Conservation (phyloP, 768 basidiomycete genomes). For the Boletus insuetus region DNA sequence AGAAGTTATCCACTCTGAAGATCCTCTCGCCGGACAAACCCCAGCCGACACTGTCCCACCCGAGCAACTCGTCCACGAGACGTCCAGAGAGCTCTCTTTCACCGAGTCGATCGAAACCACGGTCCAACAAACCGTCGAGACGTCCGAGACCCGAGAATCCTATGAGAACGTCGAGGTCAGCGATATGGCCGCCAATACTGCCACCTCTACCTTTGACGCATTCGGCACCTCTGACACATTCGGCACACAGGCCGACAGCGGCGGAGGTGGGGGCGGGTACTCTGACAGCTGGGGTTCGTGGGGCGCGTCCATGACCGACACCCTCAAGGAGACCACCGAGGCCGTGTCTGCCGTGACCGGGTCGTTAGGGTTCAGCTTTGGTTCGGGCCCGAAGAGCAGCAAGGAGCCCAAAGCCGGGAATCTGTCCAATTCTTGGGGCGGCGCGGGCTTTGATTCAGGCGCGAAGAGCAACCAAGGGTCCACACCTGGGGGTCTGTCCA, state of each 20-base stretch:
- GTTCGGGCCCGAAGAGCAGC: background rate
- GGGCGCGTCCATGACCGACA: background rate
- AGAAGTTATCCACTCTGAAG: background rate
- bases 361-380: conserved; percentile 2
- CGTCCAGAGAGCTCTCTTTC: background rate
- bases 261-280: no score
- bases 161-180: conserved; percentile 1
- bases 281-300: background rate
- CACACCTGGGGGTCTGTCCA: background rate
- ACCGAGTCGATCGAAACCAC: conserved; percentile 3
- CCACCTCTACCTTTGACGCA: background rate
- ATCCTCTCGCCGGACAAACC: conserved; percentile 16
- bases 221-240: background rate
- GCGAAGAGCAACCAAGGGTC: background rate
- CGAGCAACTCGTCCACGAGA: conserved; percentile 15
- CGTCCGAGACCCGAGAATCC: conserved; percentile 1
- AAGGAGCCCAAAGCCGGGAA: background rate
- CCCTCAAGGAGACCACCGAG: background rate
- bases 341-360: background rate
- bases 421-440: background rate
- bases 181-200: background rate
- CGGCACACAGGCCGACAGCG: background rate
- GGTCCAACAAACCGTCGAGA: conserved; percentile 8
- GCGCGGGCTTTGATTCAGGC: background rate
- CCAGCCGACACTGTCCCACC: conserved; percentile 29